Evolutionary conservation across 2,329 filamentous ascomycete species (phyloP).

Genomic region (Alternaria hordeiaustralica): DNA sequence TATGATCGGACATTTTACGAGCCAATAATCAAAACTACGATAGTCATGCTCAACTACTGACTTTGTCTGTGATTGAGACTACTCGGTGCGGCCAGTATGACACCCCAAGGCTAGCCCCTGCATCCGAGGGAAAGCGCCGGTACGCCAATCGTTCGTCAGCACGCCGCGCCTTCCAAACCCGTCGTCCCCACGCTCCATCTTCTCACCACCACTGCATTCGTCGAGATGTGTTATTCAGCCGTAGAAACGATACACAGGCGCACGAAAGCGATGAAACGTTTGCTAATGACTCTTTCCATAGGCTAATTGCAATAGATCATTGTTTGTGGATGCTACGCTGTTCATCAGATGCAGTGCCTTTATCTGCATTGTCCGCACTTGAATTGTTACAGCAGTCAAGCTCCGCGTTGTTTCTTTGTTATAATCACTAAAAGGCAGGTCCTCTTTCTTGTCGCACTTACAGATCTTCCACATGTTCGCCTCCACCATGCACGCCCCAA

Average conservation of each 20-base stretch:
- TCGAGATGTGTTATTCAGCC: neutral
- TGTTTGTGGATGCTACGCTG: neutral
- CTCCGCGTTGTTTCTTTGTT: neutral
- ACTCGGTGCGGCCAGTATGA: neutral
- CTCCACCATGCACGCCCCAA: slow-evolving; percentile 13
- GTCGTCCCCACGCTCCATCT: neutral
- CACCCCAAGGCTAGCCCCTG: neutral
- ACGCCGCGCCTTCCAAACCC: neutral
- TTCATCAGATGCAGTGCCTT: neutral
- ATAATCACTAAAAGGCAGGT: neutral
- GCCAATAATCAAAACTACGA: neutral
- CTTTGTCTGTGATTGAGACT: neutral
- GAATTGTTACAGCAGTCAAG: neutral
- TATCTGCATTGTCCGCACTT: neutral
- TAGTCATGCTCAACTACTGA: neutral
- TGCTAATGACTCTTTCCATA: neutral
- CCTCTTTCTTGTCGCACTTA: neutral
- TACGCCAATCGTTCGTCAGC: slow-evolving; percentile 5
- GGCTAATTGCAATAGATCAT: neutral
- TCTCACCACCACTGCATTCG: slow-evolving; percentile 6
- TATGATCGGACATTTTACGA: neutral
- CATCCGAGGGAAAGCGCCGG: neutral
- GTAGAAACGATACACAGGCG: neutral
- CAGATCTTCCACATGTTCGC: neutral
- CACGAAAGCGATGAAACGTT: neutral